Percentiles rank a stretch among this genome's conserved stretches.
Evolutionary conservation across 805 yeast genomes (phyloP).

Genomic region (Myxozyma melibiosi): DNA sequence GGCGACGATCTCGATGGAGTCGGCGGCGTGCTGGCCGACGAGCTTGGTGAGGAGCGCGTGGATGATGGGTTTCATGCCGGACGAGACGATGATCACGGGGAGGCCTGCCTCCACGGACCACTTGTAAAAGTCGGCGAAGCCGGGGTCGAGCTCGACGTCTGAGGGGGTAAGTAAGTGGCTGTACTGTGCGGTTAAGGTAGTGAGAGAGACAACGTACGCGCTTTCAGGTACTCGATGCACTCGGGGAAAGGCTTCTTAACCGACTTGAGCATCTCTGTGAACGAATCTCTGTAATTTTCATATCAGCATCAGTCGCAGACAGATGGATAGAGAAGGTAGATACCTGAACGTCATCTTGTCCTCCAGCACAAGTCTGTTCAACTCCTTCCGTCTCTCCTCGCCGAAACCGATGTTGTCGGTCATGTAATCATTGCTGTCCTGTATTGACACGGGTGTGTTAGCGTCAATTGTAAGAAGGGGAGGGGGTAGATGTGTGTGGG

Average conservation of each 20-base stretch:
- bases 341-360: constrained; percentile 59
- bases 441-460: background rate
- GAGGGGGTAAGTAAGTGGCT: background rate
- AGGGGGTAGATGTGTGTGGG: background rate
- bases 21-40: constrained; percentile 74
- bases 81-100: constrained; percentile 84
- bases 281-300: constrained; percentile 64
- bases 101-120: constrained; percentile 74
- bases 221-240: constrained; percentile 68
- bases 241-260: constrained; percentile 74
- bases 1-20: constrained; percentile 75
- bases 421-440: constrained; percentile 86
- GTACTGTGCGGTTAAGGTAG: background rate
- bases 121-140: constrained; percentile 76
- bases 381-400: constrained; percentile 58
- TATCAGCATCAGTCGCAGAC: background rate
- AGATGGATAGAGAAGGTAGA: background rate
- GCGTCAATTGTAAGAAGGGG: background rate
- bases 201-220: constrained; percentile 37
- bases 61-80: constrained; percentile 94
- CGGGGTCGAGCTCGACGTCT: constrained; percentile 80
- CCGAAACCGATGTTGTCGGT: constrained; percentile 93
- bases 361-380: constrained; percentile 72
- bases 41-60: constrained; percentile 70
- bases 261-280: constrained; percentile 80